phyloP scores from a whole-genome alignment of 2,329 filamentous ascomycete species.

The Gliomastix tumulicola region DNA sequence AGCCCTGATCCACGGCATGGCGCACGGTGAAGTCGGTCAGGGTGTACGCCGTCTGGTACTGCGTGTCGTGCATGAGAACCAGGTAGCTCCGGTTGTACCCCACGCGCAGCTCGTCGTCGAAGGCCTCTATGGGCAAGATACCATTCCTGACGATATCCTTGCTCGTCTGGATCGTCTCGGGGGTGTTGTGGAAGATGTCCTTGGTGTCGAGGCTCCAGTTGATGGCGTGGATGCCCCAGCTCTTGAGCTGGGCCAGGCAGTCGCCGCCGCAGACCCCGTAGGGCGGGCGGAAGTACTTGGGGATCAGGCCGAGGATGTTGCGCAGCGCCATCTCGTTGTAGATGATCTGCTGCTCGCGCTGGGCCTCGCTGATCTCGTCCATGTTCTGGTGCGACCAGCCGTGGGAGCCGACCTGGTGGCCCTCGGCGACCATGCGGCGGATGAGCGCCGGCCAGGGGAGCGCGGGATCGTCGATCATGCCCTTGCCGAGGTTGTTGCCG shows the following conservation, averaged over 20 bases:
- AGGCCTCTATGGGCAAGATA: no score
- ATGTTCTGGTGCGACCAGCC: constrained; percentile 40
- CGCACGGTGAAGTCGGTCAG: no score
- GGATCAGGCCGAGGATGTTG: constrained; percentile 31
- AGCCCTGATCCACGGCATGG: constrained; percentile 33
- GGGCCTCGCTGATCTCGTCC: constrained; percentile 20
- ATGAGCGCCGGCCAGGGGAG: constrained; percentile 27
- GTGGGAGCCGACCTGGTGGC: constrained; percentile 39
- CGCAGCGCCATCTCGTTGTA: constrained; percentile 36
- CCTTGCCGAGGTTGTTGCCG: constrained; percentile 32
- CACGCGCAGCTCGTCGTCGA: constrained; percentile 15
- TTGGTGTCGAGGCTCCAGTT: constrained; percentile 55
- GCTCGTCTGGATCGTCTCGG: constrained; percentile 39
- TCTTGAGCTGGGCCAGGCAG: constrained; percentile 23
- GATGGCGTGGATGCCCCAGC: constrained; percentile 47
- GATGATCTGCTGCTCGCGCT: constrained; percentile 29
- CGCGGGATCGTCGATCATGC: constrained; percentile 27
- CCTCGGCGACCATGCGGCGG: constrained; percentile 28
- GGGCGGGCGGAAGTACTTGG: constrained; percentile 36
- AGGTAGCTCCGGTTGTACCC: no score
- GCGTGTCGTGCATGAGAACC: constrained; percentile 45
- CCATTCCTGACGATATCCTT: constrained; percentile 30
- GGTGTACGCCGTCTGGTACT: constrained; percentile 40
- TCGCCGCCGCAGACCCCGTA: constrained; percentile 32
- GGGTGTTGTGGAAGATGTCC: constrained; percentile 47